These are phyloP conservation scores for Candida nanaspora DNA, from an alignment of 805 yeast species.

Conservation along the genomic window DNA sequence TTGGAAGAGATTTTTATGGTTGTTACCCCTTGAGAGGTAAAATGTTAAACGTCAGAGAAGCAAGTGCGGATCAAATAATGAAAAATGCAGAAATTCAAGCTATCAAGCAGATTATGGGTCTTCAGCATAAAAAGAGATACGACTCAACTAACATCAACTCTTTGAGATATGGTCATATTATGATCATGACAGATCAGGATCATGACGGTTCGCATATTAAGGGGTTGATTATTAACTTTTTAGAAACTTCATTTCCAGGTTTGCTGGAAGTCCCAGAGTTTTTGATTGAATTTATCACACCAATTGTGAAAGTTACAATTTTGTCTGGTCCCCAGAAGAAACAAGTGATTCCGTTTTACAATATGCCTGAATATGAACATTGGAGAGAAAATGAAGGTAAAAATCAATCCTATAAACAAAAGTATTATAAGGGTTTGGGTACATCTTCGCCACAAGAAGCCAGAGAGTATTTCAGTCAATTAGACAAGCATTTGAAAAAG, in stretches of 20 bases:
- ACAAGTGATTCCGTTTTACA: constrained; percentile 68
- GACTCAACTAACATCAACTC: constrained; percentile 52
- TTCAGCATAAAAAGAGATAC: constrained; percentile 86
- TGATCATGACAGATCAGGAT: constrained; percentile 99
- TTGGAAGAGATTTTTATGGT: constrained; percentile 92
- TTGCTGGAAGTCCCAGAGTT: constrained; percentile 86
- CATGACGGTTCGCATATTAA: constrained; percentile 98
- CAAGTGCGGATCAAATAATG: constrained; percentile 89
- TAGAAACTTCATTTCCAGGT: constrained; percentile 94
- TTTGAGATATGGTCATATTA: constrained; percentile 88
- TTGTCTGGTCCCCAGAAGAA: constrained; percentile 49
- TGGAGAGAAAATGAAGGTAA: constrained; percentile 87
- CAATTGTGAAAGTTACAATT: constrained; percentile 86
- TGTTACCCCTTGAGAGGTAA: constrained; percentile 96
- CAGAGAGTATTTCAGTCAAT: constrained; percentile 78
- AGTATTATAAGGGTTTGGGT: constrained; percentile 98
- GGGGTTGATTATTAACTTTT: constrained; percentile 87
- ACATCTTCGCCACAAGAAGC: constrained; percentile 81
- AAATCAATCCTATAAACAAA: constrained; percentile 76
- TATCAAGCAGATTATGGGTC: constrained; percentile 88
- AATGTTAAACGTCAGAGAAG: constrained; percentile 91
- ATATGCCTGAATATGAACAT: constrained; percentile 90
- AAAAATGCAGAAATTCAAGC: constrained; percentile 95
- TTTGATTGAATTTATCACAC: constrained; percentile 89
- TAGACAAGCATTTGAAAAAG: constrained; percentile 78